Base-by-base conservation (phyloP, 768 basidiomycete species). In the Pleurotus salmoneostramineus region DNA sequence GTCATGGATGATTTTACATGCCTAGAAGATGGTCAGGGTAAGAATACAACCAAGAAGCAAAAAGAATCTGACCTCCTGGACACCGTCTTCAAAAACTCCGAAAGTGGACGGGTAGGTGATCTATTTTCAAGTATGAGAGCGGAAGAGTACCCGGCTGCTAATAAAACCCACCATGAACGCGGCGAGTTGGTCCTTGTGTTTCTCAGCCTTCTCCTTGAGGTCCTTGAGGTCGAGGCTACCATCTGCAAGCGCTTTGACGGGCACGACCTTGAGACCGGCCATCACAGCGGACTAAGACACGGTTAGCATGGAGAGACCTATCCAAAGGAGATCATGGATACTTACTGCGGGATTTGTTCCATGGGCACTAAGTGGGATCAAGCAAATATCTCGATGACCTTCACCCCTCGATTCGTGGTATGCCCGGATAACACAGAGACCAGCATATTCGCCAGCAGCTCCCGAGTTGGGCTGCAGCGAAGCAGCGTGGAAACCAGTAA, bases 391-490 rank as follows among this genome's bases (percentile, higher is more conserved):
- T 46, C 97, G 85, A 62, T 95, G 84, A 1, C 77, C 81, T 65
- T 98, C 87, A 34, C 91, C 91, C 17, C 88, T 86, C 55, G 93
- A 91, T 68, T 90, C 88, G 66, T 98, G 94, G 72, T 95, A 99
- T 7, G 95, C 95, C 49, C 89, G 84, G 66, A 99, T 98, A 60
- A 98, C 89, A 52, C 84, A 88, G 17, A 99, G 82, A n/a, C 97
- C 97, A 34, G 97, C 84, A 65, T 95, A 99, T 74, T 99, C 97
- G 31, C 97, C 97, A 60, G 95, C 93, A 14, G 97, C 97, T 45
- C 97, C 97, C 11, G 97, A 98, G 72, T 99, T 99, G 36, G 97
- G 97, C 69, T 99, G 97, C n/a, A 99, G 81, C 0, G 93, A 95
- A 60, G 94, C 93, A 15, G 94, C 86, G 62, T 93, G 83, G 76